Base-by-base conservation (phyloP, 2,329 filamentous ascomycete genomes). In the Diplodia corticola region DNA sequence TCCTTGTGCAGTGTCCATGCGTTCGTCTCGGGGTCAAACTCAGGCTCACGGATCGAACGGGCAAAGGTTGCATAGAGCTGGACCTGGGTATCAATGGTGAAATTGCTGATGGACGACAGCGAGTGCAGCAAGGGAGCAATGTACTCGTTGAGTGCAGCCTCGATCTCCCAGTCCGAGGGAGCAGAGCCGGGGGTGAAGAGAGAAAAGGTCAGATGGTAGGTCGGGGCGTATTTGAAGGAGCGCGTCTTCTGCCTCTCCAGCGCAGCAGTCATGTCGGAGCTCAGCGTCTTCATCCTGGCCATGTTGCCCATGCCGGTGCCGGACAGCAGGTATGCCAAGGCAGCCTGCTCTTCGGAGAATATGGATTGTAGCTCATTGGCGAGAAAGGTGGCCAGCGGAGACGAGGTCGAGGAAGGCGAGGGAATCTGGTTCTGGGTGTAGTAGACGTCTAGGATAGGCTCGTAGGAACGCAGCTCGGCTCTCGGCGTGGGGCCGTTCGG, bases 131-230 rank as follows among this genome's bases (percentile, higher is more conserved):
- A 84, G 0, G 95, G 94, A 63, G 86, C 83, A 77, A 99, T 88
- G 77, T 96, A 94, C 70, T 91, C 85, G 26, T 89, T 84, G 10
- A 98, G 84, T 0, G 94, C 93, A 40, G 85, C 80, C 70, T 97
- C 91, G 60, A 98, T 92, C 63, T 96, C 92, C 95, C 95, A 99
- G 10, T 89, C 90, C 35, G 91, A 96, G 1, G 95, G 95, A 0
- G 83, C 77, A 1, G 90, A 85, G 1, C 88, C 88, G 13, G 91
- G 90, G 0, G 92, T 95, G 76, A 99, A 98, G 3, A 99, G 84
- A 0, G 95, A 99, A 74, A 99, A 97, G 0, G 93, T 97, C 30
- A 99, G 82, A 75, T 99, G 95, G 76, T 98, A 99, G 0, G 92
- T 96, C 15, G 93, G 89, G 4, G 95, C 90, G 76, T 97, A 96